phyloP scores from a whole-genome alignment of 441 rosid genomes.

The Populus hybrid region DNA sequence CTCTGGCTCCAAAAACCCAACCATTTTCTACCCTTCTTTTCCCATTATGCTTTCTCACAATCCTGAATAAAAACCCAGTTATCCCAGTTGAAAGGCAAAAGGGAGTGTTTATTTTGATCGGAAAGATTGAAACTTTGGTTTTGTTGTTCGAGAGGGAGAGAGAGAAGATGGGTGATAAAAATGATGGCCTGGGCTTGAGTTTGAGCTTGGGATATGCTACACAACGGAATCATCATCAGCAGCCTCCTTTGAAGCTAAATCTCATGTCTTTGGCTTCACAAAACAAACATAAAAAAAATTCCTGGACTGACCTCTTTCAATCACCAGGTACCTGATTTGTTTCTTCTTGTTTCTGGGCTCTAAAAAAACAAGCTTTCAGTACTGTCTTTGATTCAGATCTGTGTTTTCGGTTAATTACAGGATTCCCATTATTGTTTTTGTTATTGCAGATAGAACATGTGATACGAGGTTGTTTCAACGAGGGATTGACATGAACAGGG shows the following conservation, averaged over 20 bases:
- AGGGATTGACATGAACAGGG: conserved; percentile 67
- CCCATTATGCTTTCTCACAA: conserved; percentile 6
- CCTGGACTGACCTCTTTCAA: conserved; percentile 40
- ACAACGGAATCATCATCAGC: conserved; percentile 18
- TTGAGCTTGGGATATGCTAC: conserved; percentile 43
- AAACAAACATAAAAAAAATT: conserved; percentile 21
- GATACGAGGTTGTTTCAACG: conserved; percentile 47
- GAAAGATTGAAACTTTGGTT: background rate
- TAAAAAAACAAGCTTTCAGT: background rate
- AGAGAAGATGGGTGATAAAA: conserved; percentile 45
- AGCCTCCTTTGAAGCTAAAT: conserved; percentile 41
- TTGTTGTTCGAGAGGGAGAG: background rate
- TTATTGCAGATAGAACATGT: conserved; percentile 41
- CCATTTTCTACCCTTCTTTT: conserved; percentile 17
- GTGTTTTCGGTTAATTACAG: background rate
- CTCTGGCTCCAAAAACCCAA: conserved; percentile 27
- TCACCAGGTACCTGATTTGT: conserved; percentile 39
- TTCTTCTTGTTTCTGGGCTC: background rate
- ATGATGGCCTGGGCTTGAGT: conserved; percentile 56
- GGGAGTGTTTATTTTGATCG: background rate
- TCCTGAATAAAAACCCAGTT: background rate
- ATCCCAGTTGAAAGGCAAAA: background rate
- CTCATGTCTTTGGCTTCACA: conserved; percentile 39
- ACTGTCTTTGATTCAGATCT: background rate
- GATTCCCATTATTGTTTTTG: background rate